Conservation (phyloP, 176 grass and related monocot genomes). For the Oryza officinalis region DNA sequence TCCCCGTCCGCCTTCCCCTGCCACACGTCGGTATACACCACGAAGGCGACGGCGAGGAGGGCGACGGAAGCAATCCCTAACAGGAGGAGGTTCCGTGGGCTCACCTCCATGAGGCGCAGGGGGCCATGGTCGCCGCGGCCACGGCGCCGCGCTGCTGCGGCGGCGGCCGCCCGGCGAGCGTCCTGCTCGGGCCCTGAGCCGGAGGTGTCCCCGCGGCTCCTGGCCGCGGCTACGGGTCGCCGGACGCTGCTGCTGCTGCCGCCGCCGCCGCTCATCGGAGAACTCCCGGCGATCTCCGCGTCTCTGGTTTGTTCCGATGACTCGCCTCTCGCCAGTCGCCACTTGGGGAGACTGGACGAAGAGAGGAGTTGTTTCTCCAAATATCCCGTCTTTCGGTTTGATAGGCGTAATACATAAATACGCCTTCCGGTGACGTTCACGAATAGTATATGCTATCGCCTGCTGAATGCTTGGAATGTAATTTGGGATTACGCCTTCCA, state of each 20-base stretch:
- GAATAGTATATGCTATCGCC: too few species aligned
- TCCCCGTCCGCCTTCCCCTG: slow-evolving; percentile 17
- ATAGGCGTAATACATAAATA: rapidly evolving
- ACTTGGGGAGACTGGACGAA: background rate
- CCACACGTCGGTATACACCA: slow-evolving; percentile 45
- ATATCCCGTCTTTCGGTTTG: rapidly evolving
- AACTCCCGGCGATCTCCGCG: slow-evolving; percentile 32
- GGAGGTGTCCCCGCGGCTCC: slow-evolving; percentile 28
- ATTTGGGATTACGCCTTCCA: too few species aligned
- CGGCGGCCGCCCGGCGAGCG: slow-evolving; percentile 33
- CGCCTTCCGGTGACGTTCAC: background rate
- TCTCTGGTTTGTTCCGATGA: background rate
- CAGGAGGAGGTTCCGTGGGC: slow-evolving; percentile 42
- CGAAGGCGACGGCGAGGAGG: slow-evolving; percentile 32
- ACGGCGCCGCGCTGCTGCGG: slow-evolving; percentile 26
- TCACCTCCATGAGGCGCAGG: slow-evolving; percentile 62
- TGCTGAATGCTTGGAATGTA: background rate
- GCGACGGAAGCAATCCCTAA: slow-evolving; percentile 34
- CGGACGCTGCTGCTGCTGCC: slow-evolving; percentile 21
- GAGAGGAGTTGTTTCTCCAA: background rate
- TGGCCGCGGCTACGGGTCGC: slow-evolving; percentile 37
- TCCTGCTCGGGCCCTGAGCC: slow-evolving; percentile 16
- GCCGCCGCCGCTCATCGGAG: slow-evolving; percentile 41
- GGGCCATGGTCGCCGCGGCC: slow-evolving; percentile 47
- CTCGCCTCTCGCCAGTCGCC: background rate